Evolutionary conservation across 1,284 basidiomycete species (phyloP), one percentile per base, ranked within the genome.

Genomic region (Cronartium ribicola): DNA sequence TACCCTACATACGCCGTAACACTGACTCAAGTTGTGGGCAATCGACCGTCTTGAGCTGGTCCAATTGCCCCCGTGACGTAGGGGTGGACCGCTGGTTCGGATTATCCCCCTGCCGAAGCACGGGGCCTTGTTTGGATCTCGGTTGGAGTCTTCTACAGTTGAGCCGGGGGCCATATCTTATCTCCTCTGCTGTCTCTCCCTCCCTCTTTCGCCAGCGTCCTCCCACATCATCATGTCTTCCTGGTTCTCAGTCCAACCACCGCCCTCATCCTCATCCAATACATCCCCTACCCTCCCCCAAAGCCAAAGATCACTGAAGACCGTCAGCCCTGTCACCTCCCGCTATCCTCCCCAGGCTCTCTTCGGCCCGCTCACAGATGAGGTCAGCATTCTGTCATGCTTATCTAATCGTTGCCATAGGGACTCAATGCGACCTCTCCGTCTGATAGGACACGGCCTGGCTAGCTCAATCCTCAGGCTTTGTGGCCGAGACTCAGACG

Each of bases 401-500:
- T 68, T 20, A 2, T 62, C 40, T 59, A 59, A n/a, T 44, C 68
- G 48, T 68, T 71, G 6, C 72, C 75, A 29, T 75, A 71, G 22
- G 69, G 8, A 11, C 66, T 40, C 46, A 13, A 41, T 11, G 39
- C 17, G 46, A 20, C 41, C 11, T 40, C 37, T 46, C 63, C 4
- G 48, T 59, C 62, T 55, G 2, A 55, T 36, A 82, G 78, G 92
- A 94, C 80, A 86, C 87, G 55, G 88, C 90, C 79, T 97, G 94
- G 94, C 87, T 51, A 92, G 91, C 82, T 84, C 88, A 3, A 86
- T 86, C 78, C 78, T 82, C 83, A 29, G 92, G 94, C 0, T 96
- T 98, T 81, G 86, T 88, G 60, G 91, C 94, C 1, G 96, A 98
- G 83, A 98, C 95, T 0, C 92, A 97, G 81, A 86, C 83, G 0